Evolutionary conservation across 148 eudicot species (phyloP).

Genomic region (Rheum nobile): DNA sequence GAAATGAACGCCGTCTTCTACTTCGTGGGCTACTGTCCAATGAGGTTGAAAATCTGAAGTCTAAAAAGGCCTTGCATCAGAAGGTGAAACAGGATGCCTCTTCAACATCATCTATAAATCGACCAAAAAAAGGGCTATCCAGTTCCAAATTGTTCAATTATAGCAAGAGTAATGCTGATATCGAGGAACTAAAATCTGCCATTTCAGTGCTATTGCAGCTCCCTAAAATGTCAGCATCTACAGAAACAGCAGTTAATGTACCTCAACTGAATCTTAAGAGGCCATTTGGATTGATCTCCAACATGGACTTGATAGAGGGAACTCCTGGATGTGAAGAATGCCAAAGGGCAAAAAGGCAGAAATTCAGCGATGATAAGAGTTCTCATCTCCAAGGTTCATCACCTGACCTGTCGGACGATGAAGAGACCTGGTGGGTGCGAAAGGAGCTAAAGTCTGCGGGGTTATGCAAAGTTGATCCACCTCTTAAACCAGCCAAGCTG

Average conservation of each 20-base stretch:
- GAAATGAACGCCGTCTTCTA: constrained; percentile 79
- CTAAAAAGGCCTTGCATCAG: constrained; percentile 18
- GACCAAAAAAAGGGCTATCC: constrained; percentile 8
- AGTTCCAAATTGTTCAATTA: constrained; percentile 19
- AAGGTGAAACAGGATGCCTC: constrained; percentile 28
- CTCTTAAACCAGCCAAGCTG: constrained; percentile 74
- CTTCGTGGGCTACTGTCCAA: constrained; percentile 44
- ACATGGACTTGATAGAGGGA: constrained; percentile 38
- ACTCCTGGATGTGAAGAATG: constrained; percentile 97
- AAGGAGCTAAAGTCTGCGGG: constrained; percentile 55
- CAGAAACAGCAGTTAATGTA: constrained; percentile 37
- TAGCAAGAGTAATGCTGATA: constrained; percentile 22
- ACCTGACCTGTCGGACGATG: constrained; percentile 48
- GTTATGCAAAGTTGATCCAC: constrained; percentile 51
- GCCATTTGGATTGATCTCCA: constrained; percentile 27
- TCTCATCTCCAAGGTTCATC: constrained; percentile 32
- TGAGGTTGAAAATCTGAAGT: constrained; percentile 19
- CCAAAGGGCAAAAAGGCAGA: constrained; percentile 66
- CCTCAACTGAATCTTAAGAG: constrained; percentile 46
- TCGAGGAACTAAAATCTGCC: constrained; percentile 51
- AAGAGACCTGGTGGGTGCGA: constrained; percentile 86
- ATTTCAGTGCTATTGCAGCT: constrained; percentile 56
- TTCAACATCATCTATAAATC: constrained; percentile 20
- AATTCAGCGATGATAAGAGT: constrained; percentile 51
- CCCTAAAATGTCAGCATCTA: constrained; percentile 29